Base-by-base conservation (phyloP, 768 basidiomycete genomes). In the Kwoniella sp. region DNA sequence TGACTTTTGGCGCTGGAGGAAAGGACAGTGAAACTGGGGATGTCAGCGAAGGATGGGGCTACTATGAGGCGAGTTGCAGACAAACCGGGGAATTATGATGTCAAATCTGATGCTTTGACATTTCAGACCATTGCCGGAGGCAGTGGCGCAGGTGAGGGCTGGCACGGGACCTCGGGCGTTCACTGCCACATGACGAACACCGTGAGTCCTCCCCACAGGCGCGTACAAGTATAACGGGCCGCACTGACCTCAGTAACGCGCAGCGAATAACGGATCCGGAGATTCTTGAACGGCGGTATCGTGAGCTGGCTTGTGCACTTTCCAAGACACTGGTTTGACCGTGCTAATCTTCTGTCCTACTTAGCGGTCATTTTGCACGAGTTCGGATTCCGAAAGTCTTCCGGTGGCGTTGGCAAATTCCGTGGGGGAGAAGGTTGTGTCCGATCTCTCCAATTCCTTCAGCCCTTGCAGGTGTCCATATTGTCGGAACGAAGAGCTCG, bases 131-230 rank as follows among this genome's bases (percentile, higher is more conserved):
- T 96, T 61, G 92, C 91, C 2, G 94, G 93, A 8, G 94, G 94
- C 23, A 91, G 90, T 4, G 94, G 94, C 4, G 93, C 94, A 0
- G 93, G 94, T 0, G 88, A 90, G 1, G 79, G 81, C 11, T 95
- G 93, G 93, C 87, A 93, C 73, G 94, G 94, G 2, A 92, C 92
- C 17, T 91, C 90, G 26, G 93, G 93, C 7, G 90, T 95, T 1
- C 93, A 95, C 60, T 65, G 58, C 30, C 91, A 93, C 75, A 93
- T 93, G 72, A 93, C 93, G 0, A 93, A 93, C 79, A 93, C 92
- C 15, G 52, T 53, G 11, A 26, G 52, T 53, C 52, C 8, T 23
- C 41, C 8, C n/a, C n/a, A n/a, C n/a, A n/a, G n/a, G n/a, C n/a
- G n/a, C n/a, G n/a, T n/a, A n/a, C n/a, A n/a, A n/a, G n/a, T 38